phyloP scores from a whole-genome alignment of 1,284 basidiomycete species.

The Cutaneotrichosporon cavernicola region DNA sequence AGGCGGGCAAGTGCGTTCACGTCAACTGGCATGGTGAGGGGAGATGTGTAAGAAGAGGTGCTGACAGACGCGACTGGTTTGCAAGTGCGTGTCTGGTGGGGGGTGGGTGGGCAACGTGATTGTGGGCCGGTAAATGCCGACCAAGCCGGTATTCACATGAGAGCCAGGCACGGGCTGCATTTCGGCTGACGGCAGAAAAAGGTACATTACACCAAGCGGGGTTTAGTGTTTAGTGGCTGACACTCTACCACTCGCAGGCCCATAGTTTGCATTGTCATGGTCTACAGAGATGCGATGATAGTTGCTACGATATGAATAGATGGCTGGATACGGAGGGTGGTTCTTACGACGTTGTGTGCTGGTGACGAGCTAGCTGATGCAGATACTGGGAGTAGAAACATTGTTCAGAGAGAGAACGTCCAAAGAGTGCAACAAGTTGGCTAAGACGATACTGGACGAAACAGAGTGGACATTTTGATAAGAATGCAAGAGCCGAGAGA shows the following conservation, averaged over 20 bases:
- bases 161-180: neutral
- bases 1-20: neutral
- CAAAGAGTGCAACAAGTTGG: neutral
- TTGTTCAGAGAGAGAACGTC: neutral
- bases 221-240: neutral
- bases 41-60: neutral
- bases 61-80: neutral
- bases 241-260: no score
- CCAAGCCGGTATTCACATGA: neutral
- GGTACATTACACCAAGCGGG: neutral
- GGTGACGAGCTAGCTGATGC: neutral
- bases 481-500: neutral
- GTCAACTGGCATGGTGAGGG: slow-evolving; percentile 5
- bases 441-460: neutral
- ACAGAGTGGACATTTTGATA: neutral
- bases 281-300: neutral
- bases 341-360: neutral
- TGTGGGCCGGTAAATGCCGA: neutral
- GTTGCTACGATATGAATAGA: neutral
- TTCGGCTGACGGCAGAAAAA: neutral
- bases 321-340: neutral
- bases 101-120: neutral
- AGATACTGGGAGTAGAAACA: neutral
- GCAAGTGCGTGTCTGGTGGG: neutral
- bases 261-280: neutral